Conservation (phyloP, 1,139 yeast species). For the Suhomyces kunorum region DNA sequence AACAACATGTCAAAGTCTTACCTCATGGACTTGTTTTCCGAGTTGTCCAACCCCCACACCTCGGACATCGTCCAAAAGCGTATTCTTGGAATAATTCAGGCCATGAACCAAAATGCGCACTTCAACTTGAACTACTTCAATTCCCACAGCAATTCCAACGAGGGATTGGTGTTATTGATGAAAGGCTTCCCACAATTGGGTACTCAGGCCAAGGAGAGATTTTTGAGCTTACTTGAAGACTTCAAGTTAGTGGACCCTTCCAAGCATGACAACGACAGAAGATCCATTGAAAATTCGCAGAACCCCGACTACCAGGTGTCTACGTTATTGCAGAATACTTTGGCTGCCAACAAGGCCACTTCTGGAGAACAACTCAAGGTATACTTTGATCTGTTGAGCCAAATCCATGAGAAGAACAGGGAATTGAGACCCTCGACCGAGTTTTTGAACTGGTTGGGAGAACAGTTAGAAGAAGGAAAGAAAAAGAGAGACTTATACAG, state of each 20-base stretch:
- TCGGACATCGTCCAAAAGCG: slow-evolving; percentile 46
- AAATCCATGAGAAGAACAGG: slow-evolving; percentile 31
- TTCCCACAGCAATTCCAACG: slow-evolving; percentile 10
- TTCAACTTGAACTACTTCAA: slow-evolving; percentile 33
- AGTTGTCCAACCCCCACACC: slow-evolving; percentile 15
- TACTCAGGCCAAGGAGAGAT: slow-evolving; percentile 32
- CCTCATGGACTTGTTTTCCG: slow-evolving; percentile 16
- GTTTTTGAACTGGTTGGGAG: slow-evolving; percentile 65
- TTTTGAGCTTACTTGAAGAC: slow-evolving; percentile 46
- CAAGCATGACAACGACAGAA: slow-evolving; percentile 23
- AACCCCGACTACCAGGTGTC: slow-evolving; percentile 31
- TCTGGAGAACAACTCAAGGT: slow-evolving; percentile 43
- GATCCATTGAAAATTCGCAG: slow-evolving; percentile 26
- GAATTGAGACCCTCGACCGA: slow-evolving; percentile 29
- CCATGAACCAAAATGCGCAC: slow-evolving; percentile 35
- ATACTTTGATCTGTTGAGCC: slow-evolving; percentile 46
- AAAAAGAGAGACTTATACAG: slow-evolving; percentile 33
- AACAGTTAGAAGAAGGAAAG: slow-evolving; percentile 46
- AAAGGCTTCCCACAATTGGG: slow-evolving; percentile 32
- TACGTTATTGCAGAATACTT: slow-evolving; percentile 30
- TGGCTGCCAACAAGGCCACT: slow-evolving; percentile 22
- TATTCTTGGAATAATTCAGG: slow-evolving; percentile 49
- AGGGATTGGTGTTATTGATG: slow-evolving; percentile 31
- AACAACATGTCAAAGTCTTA: slow-evolving; percentile 14
- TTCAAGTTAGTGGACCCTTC: slow-evolving; percentile 24